These are phyloP conservation scores for Cryptococcus sp. DNA, from an alignment of 1,284 basidiomycete genomes.

Conservation along the genomic window DNA sequence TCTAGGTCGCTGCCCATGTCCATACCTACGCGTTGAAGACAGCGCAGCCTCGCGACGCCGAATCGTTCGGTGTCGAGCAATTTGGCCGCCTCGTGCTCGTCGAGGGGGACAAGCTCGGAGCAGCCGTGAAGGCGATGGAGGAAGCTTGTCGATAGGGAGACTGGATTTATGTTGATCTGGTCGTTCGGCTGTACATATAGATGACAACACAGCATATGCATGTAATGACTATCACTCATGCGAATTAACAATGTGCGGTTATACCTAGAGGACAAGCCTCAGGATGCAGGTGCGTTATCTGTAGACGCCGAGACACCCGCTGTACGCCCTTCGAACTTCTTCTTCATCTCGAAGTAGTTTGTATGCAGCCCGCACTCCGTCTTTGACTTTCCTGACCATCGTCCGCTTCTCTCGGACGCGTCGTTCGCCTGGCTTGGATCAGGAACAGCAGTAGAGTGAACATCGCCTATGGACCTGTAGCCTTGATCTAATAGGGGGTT, in stretches of 20 bases:
- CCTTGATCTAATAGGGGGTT: slow-evolving; percentile 88
- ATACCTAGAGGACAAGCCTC: too few relatives aligned
- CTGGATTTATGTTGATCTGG: neutral
- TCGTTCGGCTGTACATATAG: neutral
- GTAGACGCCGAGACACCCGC: neutral
- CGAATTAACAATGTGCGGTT: too few relatives aligned
- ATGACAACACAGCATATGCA: neutral
- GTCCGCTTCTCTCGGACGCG: slow-evolving; percentile 77
- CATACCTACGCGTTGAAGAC: slow-evolving; percentile 69
- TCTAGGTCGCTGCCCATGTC: slow-evolving; percentile 63
- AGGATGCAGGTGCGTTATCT: too few relatives aligned
- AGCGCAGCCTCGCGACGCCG: slow-evolving; percentile 64
- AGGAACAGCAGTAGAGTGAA: slow-evolving; percentile 83
- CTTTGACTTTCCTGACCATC: slow-evolving; percentile 89
- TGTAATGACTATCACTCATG: too few relatives aligned
- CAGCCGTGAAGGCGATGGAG: slow-evolving; percentile 52
- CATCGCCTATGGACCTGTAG: slow-evolving; percentile 93
- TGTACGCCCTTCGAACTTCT: slow-evolving; percentile 43
- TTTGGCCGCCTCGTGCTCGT: slow-evolving; percentile 76
- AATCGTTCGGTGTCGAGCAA: slow-evolving; percentile 77
- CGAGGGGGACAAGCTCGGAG: slow-evolving; percentile 42
- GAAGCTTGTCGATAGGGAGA: slow-evolving; percentile 35
- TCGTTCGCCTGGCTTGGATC: slow-evolving; percentile 60
- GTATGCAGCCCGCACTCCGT: slow-evolving; percentile 94
- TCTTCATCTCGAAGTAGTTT: slow-evolving; percentile 67